These are phyloP conservation scores for Diaporthe sp. DNA, from an alignment of 2,329 filamentous ascomycete species.

Conservation along the genomic window DNA sequence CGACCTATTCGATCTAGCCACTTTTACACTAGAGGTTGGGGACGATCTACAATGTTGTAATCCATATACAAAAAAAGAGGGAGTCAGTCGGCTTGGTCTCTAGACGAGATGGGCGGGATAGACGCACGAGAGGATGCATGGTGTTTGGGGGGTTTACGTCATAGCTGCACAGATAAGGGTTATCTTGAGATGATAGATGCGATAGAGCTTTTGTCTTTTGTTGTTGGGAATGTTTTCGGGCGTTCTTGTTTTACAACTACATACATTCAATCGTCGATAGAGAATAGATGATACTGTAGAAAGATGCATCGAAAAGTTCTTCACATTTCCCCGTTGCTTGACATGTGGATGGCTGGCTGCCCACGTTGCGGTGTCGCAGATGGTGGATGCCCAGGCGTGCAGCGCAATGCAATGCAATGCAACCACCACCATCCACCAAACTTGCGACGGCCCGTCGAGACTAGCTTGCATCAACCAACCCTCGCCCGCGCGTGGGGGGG, in stretches of 20 bases:
- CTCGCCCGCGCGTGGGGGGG: not conserved
- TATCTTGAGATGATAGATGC: not conserved
- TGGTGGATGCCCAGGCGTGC: not conserved
- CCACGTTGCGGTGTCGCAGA: not conserved
- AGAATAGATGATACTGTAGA: not conserved
- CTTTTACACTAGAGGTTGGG: not conserved
- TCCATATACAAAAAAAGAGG: not conserved
- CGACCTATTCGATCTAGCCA: not conserved
- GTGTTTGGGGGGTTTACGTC: conserved; percentile 15
- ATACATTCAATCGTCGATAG: not conserved
- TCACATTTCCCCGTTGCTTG: not conserved
- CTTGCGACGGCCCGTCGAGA: not conserved
- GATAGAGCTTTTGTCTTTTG: not conserved
- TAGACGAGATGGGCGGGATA: not conserved
- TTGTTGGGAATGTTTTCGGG: not conserved
- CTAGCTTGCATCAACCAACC: not conserved
- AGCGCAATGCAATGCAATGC: not conserved
- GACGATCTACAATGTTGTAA: conserved; percentile 17
- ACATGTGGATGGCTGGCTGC: not conserved
- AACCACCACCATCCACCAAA: not conserved
- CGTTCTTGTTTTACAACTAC: not conserved
- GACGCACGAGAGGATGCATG: conserved; percentile 3
- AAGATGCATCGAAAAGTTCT: not conserved
- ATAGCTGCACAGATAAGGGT: conserved; percentile 20
- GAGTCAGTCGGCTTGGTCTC: not conserved